Evolutionary conservation across 176 grass and related monocot species (phyloP), one percentile per base, ranked within the genome.

Genomic region (Stipa capillata): DNA sequence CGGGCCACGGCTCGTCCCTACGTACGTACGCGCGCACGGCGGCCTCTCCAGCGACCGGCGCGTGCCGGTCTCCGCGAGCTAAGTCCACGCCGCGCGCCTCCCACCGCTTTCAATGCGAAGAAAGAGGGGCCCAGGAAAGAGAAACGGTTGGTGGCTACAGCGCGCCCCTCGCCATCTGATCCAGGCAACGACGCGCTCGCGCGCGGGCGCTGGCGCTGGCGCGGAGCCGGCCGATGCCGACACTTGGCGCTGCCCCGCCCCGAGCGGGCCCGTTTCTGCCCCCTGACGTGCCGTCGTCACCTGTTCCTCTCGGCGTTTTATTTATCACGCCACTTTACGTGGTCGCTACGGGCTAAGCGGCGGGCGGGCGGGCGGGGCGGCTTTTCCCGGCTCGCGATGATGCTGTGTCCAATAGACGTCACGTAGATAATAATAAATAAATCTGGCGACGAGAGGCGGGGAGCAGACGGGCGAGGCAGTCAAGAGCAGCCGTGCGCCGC

Each of bases 271-370:
- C n/a, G n/a, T n/a, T n/a, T 40, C 59, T 20, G 60, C 83, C 45
- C 70, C 85, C 72, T 44, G 24, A 20, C 71, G 61, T 52, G 63
- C 40, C 86, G 76, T 69, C 73, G 57, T 49, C 81, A 57, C 56
- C 85, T 41, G 59, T 51, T 70, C 59, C 81, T 35, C 74, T 58
- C 59, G 67, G 18, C 69, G 53, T n/a, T 41, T 25, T 7, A 8
- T 56, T 25, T 70, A 50, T 41, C 49, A 69, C 59, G 69, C 58
- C 76, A 84, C 81, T 88, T 88, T 84, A 74, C 86, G 81, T 84
- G 81, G 86, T 79, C 41, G n/a, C 68, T 83, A 84, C 80, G 47
- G 73, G 73, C 73, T 7, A 36, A 76, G 77, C 49, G 85, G 78
- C 41, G 72, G 62, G n/a, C n/a, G n/a, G n/a, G 21, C 80, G 29